Evolutionary conservation across 352 stramenopile species (phyloP).

Genomic region (Lagenidium giganteum): DNA sequence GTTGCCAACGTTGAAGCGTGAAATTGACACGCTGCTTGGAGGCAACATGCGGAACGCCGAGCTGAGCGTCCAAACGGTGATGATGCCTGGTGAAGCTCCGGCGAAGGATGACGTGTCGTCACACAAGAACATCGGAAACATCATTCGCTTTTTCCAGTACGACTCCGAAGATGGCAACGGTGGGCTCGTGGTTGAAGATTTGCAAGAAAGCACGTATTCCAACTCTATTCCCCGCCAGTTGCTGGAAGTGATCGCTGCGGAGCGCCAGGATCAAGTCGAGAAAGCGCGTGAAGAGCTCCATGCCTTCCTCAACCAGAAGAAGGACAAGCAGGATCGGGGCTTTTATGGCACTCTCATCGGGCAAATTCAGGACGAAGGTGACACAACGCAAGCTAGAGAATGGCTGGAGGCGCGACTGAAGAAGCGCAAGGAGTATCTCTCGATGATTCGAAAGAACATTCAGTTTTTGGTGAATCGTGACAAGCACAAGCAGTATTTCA

Average conservation of each 20-base stretch:
- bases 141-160: constrained; percentile 87
- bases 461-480: constrained; percentile 83
- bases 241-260: constrained; percentile 71
- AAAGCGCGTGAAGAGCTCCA: constrained; percentile 75
- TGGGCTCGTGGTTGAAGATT: constrained; percentile 78
- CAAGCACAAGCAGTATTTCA: constrained; percentile 89
- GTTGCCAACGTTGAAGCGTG: constrained; percentile 48
- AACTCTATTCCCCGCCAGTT: constrained; percentile 82
- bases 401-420: constrained; percentile 79
- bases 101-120: constrained; percentile 64
- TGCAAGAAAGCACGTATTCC: constrained; percentile 72
- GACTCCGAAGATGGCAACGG: constrained; percentile 76
- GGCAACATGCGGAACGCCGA: constrained; percentile 76
- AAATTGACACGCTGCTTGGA: constrained; percentile 64
- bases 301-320: constrained; percentile 81
- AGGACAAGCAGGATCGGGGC: constrained; percentile 72
- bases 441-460: constrained; percentile 76
- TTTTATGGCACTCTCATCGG: constrained; percentile 86
- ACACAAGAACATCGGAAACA: constrained; percentile 87
- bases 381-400: constrained; percentile 61
- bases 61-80: constrained; percentile 82
- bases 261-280: constrained; percentile 76
- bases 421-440: constrained; percentile 80
- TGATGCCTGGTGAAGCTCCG: constrained; percentile 77
- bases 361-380: constrained; percentile 83